phyloP scores from a whole-genome alignment of 2,329 filamentous ascomycete species.

The Plenodomus biglobosus region DNA sequence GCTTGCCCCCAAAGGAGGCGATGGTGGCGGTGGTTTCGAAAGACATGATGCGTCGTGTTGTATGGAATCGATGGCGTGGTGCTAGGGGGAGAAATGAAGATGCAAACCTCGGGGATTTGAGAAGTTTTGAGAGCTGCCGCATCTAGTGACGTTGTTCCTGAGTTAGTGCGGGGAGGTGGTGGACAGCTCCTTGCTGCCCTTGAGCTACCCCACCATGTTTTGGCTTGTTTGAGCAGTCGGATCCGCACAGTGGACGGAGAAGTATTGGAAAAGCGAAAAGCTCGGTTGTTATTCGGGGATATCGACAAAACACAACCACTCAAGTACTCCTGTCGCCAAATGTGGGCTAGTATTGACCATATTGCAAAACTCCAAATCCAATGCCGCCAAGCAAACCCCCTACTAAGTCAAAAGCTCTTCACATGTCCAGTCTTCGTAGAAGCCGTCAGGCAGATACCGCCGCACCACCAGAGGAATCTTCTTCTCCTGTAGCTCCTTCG shows the following conservation, averaged over 20 bases:
- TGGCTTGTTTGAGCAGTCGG: slow-evolving; percentile 26
- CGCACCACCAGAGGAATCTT: slow-evolving; percentile 96
- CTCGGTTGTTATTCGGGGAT: slow-evolving; percentile 42
- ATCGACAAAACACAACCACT: slow-evolving; percentile 26
- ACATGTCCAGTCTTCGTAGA: slow-evolving; percentile 99
- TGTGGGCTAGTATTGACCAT: slow-evolving; percentile 30
- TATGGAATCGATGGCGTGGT: slow-evolving; percentile 14
- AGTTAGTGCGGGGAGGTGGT: slow-evolving; percentile 34
- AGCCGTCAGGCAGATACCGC: slow-evolving; percentile 94
- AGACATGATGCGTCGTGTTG: slow-evolving; percentile 51
- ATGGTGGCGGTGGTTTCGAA: slow-evolving; percentile 91
- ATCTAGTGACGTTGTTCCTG: slow-evolving; percentile 36
- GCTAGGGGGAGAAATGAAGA: slow-evolving; percentile 12
- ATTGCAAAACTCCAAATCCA: slow-evolving; percentile 39
- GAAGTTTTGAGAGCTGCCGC: slow-evolving; percentile 27
- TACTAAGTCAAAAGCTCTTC: slow-evolving; percentile 72
- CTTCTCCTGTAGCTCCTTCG: slow-evolving; percentile 97
- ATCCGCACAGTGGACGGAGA: slow-evolving; percentile 32
- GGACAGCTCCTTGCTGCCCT: slow-evolving; percentile 24
- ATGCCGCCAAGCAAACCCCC: slow-evolving; percentile 31
- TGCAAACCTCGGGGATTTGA: slow-evolving; percentile 15
- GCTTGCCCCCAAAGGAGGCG: slow-evolving; percentile 87
- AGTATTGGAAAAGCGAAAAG: slow-evolving; percentile 28
- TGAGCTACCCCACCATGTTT: slow-evolving; percentile 35
- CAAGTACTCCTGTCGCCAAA: slow-evolving; percentile 40